Conservation (phyloP, 805 yeast species). For the Phaffomyces thermotolerans region DNA sequence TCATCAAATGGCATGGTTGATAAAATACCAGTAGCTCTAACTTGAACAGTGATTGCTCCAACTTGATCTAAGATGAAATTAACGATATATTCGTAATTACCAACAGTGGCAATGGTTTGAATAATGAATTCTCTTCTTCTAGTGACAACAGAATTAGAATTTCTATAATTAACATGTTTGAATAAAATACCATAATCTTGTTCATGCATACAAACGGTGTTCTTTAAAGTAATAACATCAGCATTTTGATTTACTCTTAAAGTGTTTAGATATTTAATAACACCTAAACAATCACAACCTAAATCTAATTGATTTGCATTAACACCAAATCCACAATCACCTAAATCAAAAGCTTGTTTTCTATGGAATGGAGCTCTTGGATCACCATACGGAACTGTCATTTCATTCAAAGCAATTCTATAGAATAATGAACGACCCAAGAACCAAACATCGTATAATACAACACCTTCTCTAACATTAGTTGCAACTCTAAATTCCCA, state of each 20-base stretch:
- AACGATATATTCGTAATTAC: slow-evolving; percentile 74
- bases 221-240: slow-evolving; percentile 54
- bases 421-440: slow-evolving; percentile 72
- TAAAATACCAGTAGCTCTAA: slow-evolving; percentile 80
- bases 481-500: slow-evolving; percentile 73
- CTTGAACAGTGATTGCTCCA: slow-evolving; percentile 71
- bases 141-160: slow-evolving; percentile 49
- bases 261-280: slow-evolving; percentile 66
- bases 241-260: slow-evolving; percentile 50
- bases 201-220: slow-evolving; percentile 75
- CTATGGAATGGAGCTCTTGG: slow-evolving; percentile 79
- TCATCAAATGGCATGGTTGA: slow-evolving; percentile 65
- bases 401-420: slow-evolving; percentile 68
- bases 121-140: slow-evolving; percentile 74
- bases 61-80: slow-evolving; percentile 70
- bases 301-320: slow-evolving; percentile 59
- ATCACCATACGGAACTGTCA: slow-evolving; percentile 87
- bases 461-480: slow-evolving; percentile 74
- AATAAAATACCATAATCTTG: slow-evolving; percentile 70
- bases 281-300: slow-evolving; percentile 82
- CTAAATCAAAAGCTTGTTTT: slow-evolving; percentile 82
- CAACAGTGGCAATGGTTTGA: slow-evolving; percentile 79
- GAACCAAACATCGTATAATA: slow-evolving; percentile 61
- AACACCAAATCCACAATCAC: slow-evolving; percentile 79
- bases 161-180: slow-evolving; percentile 78